Conservation (phyloP, 176 grass and related monocot species). For the Aegilops tauschii region DNA sequence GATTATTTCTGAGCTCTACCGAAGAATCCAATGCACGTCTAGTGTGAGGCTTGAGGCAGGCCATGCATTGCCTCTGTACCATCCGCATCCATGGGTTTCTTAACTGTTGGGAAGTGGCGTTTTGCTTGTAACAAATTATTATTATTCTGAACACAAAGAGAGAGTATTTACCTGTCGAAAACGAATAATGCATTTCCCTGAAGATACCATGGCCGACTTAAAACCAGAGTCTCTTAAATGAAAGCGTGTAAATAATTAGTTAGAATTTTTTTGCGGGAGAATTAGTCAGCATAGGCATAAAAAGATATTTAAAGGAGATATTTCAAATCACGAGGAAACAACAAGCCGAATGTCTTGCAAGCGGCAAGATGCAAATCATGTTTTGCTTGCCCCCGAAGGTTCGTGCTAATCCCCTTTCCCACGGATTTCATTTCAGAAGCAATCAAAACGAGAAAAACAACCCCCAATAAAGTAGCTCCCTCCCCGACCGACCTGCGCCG, state of each 20-base stretch:
- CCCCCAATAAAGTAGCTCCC: not conserved
- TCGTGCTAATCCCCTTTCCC: not conserved
- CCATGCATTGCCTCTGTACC: not conserved
- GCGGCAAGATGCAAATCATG: not conserved
- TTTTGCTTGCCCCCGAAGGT: not conserved
- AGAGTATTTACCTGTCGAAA: too few relatives aligned
- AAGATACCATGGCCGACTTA: not conserved
- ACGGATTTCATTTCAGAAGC: not conserved
- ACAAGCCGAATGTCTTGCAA: not conserved
- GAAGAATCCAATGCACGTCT: not conserved
- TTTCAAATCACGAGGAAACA: not conserved
- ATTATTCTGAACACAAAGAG: too few relatives aligned
- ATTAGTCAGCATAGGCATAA: too few relatives aligned
- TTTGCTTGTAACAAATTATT: too few relatives aligned
- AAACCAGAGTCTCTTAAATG: too few relatives aligned
- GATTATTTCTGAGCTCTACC: not conserved
- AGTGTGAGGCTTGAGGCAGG: not conserved
- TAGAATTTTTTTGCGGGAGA: too few relatives aligned
- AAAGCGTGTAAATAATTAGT: too few relatives aligned
- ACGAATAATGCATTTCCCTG: not conserved
- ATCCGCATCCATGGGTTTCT: not conserved
- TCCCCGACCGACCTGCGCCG: constrained; percentile 32
- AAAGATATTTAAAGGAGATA: too few relatives aligned
- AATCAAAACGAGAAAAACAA: not conserved
- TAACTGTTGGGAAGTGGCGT: not conserved